Conservation (phyloP, 495 filamentous ascomycete species). For the Hypoxylon cercidicola region DNA sequence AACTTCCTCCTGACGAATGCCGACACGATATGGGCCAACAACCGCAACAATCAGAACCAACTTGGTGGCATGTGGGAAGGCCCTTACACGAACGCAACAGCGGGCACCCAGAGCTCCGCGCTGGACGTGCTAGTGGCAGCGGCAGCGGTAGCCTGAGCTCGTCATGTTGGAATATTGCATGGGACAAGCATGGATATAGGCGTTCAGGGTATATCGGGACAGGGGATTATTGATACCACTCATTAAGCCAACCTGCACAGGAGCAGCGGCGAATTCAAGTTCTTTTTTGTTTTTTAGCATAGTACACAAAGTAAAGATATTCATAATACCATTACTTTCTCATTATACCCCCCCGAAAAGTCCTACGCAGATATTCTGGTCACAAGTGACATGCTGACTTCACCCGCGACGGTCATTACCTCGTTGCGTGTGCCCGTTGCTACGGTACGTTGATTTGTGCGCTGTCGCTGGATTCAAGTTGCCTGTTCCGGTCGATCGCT, state of each 20-base stretch:
- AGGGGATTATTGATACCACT: constrained; percentile 37
- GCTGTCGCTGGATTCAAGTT: constrained; percentile 18
- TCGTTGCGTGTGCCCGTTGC: constrained; percentile 8
- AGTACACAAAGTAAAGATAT: constrained; percentile 29
- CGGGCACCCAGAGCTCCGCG: constrained; percentile 73
- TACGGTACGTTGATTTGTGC: constrained; percentile 20
- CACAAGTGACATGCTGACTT: neutral
- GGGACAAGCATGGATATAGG: constrained; percentile 15
- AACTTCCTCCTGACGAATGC: constrained; percentile 70
- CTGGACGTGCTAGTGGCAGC: constrained; percentile 77
- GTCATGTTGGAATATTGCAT: constrained; percentile 12
- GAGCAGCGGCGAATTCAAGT: constrained; percentile 8
- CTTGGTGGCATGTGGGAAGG: constrained; percentile 70
- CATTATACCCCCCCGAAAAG: constrained; percentile 2
- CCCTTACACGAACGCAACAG: constrained; percentile 57
- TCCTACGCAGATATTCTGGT: neutral
- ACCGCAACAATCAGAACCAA: constrained; percentile 62
- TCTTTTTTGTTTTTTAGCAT: constrained; percentile 21
- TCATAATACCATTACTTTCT: constrained; percentile 20
- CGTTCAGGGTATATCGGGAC: constrained; percentile 30
- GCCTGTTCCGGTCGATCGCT: constrained; percentile 27
- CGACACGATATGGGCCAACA: constrained; percentile 72
- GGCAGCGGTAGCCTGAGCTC: constrained; percentile 49
- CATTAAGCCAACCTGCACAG: constrained; percentile 30
- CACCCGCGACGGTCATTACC: constrained; percentile 16